Base-by-base conservation (phyloP, 345 rosid species). In the Jatropha curcas region DNA sequence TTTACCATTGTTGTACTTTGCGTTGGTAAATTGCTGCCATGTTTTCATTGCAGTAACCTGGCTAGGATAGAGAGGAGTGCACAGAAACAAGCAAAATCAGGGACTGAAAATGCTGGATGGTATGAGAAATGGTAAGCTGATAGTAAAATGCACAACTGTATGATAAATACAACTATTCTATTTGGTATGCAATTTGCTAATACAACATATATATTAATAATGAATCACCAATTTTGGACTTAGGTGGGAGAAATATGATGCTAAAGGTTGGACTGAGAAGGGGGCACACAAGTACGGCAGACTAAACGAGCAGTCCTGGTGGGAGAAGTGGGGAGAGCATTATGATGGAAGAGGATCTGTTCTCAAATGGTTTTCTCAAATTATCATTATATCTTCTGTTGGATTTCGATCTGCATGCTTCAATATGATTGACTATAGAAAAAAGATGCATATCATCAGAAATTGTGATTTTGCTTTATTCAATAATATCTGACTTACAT, bases 321-420 rank as follows among this genome's bases (percentile, higher is more conserved):
- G 99, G 99, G 99, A 95, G 81, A 95, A 95, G 77, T 95, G 99
- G 99, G 99, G 99, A 73, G 99, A 95, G 79, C 91, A 95, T 81
- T 95, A 89, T 67, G 99, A 95, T 81, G 99, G 99, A 82, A 81
- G 91, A 81, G 99, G 99, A 86, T 92, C 98, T 57, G 93, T 95
- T 81, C 87, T 92, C 50, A 95, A 95, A 95, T 95, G 99, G 99
- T 95, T 72, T 53, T 66, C 71, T 66, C 77, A 31, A 3, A 46
- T 14, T 61, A 28, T 33, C 62, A 41, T 56, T 60, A 46, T 67
- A 33, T 55, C 48, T 46, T n/a, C 46, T 9, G 28, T 51, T 46
- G 59, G 22, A 52, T 25, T 62, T 43, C 10, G 45, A 56, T 56
- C 7, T 71, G 11, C 22, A 20, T 60, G 55, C 74, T 31, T 45